phyloP scores from a whole-genome alignment of 768 basidiomycete species.

The Boletus tylopilopsis region DNA sequence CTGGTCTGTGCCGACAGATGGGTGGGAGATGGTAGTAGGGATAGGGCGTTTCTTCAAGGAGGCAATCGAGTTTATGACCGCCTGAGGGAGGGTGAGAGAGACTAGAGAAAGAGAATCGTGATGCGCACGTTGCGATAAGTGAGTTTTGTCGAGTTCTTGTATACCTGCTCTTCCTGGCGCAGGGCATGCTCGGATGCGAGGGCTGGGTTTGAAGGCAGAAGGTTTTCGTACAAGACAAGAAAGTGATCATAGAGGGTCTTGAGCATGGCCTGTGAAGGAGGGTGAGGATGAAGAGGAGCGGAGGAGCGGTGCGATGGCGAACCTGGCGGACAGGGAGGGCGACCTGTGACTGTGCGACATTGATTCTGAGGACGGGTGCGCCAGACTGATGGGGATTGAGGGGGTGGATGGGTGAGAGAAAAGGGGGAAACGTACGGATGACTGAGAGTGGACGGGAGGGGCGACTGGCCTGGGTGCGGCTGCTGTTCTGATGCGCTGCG shows the following conservation, averaged over 20 bases:
- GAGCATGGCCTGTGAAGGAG: conserved; percentile 57
- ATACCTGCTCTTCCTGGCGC: conserved; percentile 77
- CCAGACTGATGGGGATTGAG: conserved; percentile 40
- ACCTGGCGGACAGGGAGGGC: conserved; percentile 75
- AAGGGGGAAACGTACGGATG: conserved; percentile 20
- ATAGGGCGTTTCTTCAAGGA: conserved; percentile 47
- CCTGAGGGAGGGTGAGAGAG: conserved; percentile 32
- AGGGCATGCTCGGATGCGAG: conserved; percentile 78
- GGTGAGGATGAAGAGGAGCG: conserved; percentile 4
- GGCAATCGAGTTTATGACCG: conserved; percentile 49
- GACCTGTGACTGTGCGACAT: conserved; percentile 66
- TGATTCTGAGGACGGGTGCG: conserved; percentile 61
- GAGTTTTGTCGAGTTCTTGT: conserved; percentile 65
- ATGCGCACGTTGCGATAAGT: conserved; percentile 78
- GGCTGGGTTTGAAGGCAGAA: conserved; percentile 51
- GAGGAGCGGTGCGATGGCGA: conserved; percentile 9
- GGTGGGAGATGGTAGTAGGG: conserved; percentile 58
- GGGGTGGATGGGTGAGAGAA: not conserved
- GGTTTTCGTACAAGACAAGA: conserved; percentile 54
- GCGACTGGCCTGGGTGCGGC: conserved; percentile 40
- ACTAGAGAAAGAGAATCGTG: not conserved
- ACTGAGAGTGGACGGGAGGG: conserved; percentile 32
- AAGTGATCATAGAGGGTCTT: conserved; percentile 75
- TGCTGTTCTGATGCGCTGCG: conserved; percentile 60
- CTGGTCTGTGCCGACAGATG: conserved; percentile 74